phyloP scores from a whole-genome alignment of 352 stramenopile genomes.

The Globisporangium spiculum region DNA sequence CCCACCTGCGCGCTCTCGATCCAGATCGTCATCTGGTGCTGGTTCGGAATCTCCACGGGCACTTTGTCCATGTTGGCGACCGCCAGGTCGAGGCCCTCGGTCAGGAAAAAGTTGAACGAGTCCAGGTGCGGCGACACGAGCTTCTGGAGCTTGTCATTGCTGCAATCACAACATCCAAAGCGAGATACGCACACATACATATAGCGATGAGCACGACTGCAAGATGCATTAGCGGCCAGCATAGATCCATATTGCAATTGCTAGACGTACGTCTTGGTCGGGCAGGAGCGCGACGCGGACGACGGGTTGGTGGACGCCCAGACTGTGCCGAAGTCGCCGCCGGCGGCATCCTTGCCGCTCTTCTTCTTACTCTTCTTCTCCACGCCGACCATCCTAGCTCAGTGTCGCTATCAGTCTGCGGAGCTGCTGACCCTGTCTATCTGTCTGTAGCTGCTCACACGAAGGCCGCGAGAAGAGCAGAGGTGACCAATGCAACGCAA shows the following conservation, averaged over 20 bases:
- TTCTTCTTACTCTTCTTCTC: conserved; percentile 57
- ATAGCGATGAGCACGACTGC: background rate
- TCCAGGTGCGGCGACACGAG: conserved; percentile 97
- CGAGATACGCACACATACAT: background rate
- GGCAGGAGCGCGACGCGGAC: conserved; percentile 68
- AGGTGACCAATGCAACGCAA: background rate
- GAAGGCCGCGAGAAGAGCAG: background rate
- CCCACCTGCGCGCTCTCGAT: conserved; percentile 95
- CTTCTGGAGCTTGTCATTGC: conserved; percentile 81
- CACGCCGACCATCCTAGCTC: conserved; percentile 21
- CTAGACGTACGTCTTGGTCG: conserved; percentile 51
- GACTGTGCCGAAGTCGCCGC: conserved; percentile 41
- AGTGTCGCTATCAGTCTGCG: no score
- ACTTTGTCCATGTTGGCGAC: conserved; percentile 90
- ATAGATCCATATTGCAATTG: background rate
- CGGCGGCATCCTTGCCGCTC: conserved; percentile 24
- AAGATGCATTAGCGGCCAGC: background rate
- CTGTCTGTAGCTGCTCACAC: background rate
- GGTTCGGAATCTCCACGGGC: conserved; percentile 89
- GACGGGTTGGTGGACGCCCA: conserved; percentile 85
- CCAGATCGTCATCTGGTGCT: conserved; percentile 79
- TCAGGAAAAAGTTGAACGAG: conserved; percentile 98
- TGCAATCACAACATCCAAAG: conserved; percentile 14
- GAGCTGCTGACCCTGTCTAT: background rate
- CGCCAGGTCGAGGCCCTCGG: conserved; percentile 91